Percentiles rank a stretch among this genome's conserved stretches.
Evolutionary conservation across 2,329 filamentous ascomycete species (phyloP).

Genomic region (Calonectria hongkongensis): DNA sequence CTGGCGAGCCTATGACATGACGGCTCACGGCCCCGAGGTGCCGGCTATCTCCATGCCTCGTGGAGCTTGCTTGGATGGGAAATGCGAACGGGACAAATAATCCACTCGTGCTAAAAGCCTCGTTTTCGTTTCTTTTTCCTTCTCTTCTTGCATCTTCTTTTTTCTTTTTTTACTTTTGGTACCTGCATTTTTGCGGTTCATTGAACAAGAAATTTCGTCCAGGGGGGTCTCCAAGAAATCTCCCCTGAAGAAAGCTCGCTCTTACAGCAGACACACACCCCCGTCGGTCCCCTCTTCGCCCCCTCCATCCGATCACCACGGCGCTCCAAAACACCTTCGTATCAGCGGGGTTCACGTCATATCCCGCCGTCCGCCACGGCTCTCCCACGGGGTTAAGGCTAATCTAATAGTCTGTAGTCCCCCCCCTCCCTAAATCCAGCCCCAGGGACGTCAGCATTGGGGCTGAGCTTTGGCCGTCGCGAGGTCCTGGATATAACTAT

Average conservation of each 20-base stretch:
- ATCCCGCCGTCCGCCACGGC: slow-evolving; percentile 19
- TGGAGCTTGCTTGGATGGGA: slow-evolving; percentile 28
- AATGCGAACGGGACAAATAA: slow-evolving; percentile 28
- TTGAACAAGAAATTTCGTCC: neutral
- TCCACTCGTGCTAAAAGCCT: slow-evolving; percentile 26
- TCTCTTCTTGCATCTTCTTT: neutral
- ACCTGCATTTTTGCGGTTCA: neutral
- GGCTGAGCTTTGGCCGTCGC: slow-evolving; percentile 27
- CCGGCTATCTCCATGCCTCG: slow-evolving; percentile 32
- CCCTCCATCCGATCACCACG: neutral
- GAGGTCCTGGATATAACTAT: slow-evolving; percentile 8
- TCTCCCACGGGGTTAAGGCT: slow-evolving; percentile 2
- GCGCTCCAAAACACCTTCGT: slow-evolving; percentile 8
- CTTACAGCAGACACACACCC: neutral
- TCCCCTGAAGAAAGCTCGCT: neutral
- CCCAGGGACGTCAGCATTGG: slow-evolving; percentile 34
- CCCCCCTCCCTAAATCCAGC: slow-evolving; percentile 5
- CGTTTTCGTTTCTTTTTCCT: slow-evolving; percentile 3
- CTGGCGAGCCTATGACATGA: slow-evolving; percentile 34
- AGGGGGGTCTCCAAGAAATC: slow-evolving; percentile 7
- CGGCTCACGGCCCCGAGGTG: slow-evolving; percentile 30
- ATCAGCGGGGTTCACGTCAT: slow-evolving; percentile 32
- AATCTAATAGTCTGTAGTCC: neutral
- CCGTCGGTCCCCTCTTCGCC: neutral
- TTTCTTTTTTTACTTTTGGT: neutral